Evolutionary conservation across 306 rosid genomes (phyloP).

Genomic region (Ziziphus jujuba): DNA sequence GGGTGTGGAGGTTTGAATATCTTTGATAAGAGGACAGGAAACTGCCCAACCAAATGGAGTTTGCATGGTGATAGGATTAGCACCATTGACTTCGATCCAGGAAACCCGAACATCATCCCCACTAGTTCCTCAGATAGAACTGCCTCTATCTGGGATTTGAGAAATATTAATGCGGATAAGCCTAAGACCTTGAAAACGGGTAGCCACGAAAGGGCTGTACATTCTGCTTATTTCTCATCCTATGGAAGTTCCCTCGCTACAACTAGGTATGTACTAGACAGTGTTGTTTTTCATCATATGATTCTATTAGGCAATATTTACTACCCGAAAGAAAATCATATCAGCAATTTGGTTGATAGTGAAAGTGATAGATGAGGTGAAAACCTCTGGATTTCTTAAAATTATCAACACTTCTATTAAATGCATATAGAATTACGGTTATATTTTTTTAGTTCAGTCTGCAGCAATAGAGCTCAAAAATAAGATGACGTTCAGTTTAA

Average conservation of each 20-base stretch:
- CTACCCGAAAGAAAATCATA: no score
- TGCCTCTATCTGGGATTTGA: slow-evolving; percentile 92
- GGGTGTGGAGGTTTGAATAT: slow-evolving; percentile 61
- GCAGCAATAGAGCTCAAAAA: no score
- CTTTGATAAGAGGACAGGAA: slow-evolving; percentile 69
- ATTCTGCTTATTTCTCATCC: slow-evolving; percentile 92
- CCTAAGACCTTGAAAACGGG: slow-evolving; percentile 48
- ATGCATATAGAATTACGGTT: no score
- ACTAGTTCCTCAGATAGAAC: slow-evolving; percentile 84
- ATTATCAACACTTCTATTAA: no score
- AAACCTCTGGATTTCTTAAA: no score
- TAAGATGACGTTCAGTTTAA: no score
- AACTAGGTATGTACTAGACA: slow-evolving; percentile 54
- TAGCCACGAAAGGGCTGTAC: slow-evolving; percentile 59
- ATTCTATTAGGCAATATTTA: background rate
- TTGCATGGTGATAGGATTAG: slow-evolving; percentile 71
- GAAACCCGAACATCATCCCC: slow-evolving; percentile 57
- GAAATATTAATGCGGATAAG: slow-evolving; percentile 39
- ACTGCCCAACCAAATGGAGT: slow-evolving; percentile 46
- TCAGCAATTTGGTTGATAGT: no score
- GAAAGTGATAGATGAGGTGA: no score
- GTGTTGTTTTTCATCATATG: background rate
- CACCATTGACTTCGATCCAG: slow-evolving; percentile 58
- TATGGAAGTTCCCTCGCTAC: slow-evolving; percentile 76
- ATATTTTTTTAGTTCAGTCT: no score